Base-by-base conservation (phyloP, 257 asterid species). In the Solanum bulbocastanum region DNA sequence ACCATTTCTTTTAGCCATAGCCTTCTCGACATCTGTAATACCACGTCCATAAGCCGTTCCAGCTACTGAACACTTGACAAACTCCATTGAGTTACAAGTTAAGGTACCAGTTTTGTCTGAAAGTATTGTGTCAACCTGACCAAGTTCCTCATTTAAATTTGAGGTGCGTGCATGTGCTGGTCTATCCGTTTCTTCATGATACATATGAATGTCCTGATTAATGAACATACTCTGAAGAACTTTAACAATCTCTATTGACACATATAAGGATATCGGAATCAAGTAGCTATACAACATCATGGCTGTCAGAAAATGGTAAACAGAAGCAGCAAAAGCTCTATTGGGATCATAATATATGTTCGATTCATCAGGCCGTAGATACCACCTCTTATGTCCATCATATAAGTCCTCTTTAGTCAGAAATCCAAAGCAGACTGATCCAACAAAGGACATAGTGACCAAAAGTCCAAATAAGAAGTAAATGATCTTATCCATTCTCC, bases 81-180 rank as follows among this genome's bases (percentile, higher is more conserved):
- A 97, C 92, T 96, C 99, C 99, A 97, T 97, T 12, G 98, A 94
- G 86, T 97, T 97, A 90, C 98, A 94, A 52, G 99, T 97, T 90
- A 97, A 88, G 6, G 99, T 97, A 14, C 99, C 99, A 0, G 99
- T 97, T 88, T 97, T 97, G 82, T 97, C 99, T 11, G 99, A 97
- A 84, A 97, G 98, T 32, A 97, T 91, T 0, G 99, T 97, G 68
- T 95, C 89, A 40, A 97, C 98, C 89, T 97, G 99, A 52, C 99
- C 99, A 15, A 97, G 90, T 66, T 97, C 99, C 78, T 97, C 99
- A 25, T 96, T 97, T 88, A 97, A 90, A 89, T 97, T 97, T 14
- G 99, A 97, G 79, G 99, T 97, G 4, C 98, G 96, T 5, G 99
- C 98, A 36, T 88, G 94, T 0, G 98, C 99, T 40, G 99, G 99